Evolutionary conservation across 495 filamentous ascomycete species (phyloP).

Genomic region (Aspergillus nidulans): DNA sequence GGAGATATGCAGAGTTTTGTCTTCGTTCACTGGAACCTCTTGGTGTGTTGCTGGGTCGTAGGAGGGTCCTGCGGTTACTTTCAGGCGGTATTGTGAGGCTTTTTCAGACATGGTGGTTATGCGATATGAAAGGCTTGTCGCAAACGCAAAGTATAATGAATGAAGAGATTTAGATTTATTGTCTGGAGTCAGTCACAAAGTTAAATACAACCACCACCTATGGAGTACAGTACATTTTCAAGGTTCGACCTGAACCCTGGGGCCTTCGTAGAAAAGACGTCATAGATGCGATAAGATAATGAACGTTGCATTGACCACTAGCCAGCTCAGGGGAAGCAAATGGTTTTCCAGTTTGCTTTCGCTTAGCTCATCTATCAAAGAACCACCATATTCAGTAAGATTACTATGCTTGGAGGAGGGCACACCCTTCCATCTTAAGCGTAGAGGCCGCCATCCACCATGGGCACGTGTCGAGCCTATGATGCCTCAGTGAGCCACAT

Average conservation of each 20-base stretch:
- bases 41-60: constrained; percentile 66
- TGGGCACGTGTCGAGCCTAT: too few species aligned
- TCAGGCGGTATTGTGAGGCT: constrained; percentile 31
- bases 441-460: too few species aligned
- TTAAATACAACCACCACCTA: background rate
- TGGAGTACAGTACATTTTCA: too few species aligned
- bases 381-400: too few species aligned
- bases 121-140: background rate
- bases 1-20: constrained; percentile 50
- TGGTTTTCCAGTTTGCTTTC: background rate
- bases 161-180: background rate
- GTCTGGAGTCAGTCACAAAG: background rate
- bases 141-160: too few species aligned
- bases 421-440: too few species aligned
- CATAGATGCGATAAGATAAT: background rate
- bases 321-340: background rate
- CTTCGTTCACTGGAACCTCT: constrained; percentile 66
- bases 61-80: constrained; percentile 58
- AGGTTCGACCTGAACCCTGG: too few species aligned
- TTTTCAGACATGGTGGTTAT: constrained; percentile 5
- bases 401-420: too few species aligned
- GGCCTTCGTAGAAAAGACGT: background rate
- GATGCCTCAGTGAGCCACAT: too few species aligned
- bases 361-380: too few species aligned
- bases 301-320: background rate